Evolutionary conservation across 495 filamentous ascomycete species (phyloP), one percentile per base, ranked within the genome.

Genomic region (Penicillium herquei): DNA sequence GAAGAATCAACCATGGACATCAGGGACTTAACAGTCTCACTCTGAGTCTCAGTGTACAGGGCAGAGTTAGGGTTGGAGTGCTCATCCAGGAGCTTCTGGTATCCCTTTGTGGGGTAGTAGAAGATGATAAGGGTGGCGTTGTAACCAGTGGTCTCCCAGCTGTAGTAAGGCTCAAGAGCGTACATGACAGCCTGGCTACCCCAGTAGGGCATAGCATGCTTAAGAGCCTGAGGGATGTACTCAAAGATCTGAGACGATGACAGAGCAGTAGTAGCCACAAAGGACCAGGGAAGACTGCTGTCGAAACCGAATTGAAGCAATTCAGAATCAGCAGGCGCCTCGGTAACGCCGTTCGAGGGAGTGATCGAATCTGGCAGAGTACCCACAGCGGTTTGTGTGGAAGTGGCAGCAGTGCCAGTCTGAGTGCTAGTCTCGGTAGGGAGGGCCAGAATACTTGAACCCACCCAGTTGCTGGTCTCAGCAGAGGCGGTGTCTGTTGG

Each of bases 161-260:
- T 96, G 66, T 96, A 86, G 68, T 88, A 85, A 8, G 94, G 91
- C 56, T 85, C 74, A 46, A 98, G 82, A 47, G 81, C 84, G 54
- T 84, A 80, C 80, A 96, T 90, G 17, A 90, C 76, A 45, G 88
- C 72, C 7, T 67, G 54, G 7, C 40, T 9, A 0, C 76, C 64
- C 51, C 88, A 73, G 8, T 72, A 70, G 41, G 65, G 61, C 18
- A 88, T 72, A 39, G 86, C 89, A 49, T 86, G 80, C n/a, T 80
- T 75, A 49, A 98, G 77, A 49, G 89, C 92, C 54, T 82, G 63
- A 0, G 91, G 92, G 9, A 96, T 78, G 55, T 83, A 89, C 33
- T 83, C 63, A 79, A 97, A 97, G 64, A 98, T 91, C 72, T 98
- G 95, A 21, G 84, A 84, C 9, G 89, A 87, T 18, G 91, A 87